Evolutionary conservation across 1,139 yeast genomes (phyloP).

Genomic region (Lodderomyces theae): DNA sequence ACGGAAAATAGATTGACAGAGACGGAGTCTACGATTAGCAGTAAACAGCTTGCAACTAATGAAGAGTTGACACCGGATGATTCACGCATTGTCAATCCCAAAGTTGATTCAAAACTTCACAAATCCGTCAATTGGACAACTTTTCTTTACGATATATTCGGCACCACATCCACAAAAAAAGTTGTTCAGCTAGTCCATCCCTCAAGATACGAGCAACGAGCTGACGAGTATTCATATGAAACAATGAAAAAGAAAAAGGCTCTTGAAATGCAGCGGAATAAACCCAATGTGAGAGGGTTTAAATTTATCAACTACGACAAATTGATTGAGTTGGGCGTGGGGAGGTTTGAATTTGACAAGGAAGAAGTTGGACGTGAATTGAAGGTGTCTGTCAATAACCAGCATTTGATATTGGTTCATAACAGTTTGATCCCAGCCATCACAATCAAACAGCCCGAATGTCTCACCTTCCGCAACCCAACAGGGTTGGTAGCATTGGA

Average conservation of each 20-base stretch:
- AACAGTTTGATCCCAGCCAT: neutral
- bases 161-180: neutral
- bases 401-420: slow-evolving; percentile 1
- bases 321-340: slow-evolving; percentile 4
- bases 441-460: neutral
- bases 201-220: neutral
- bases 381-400: neutral
- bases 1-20: no score
- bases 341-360: slow-evolving; percentile 2
- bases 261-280: neutral
- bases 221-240: neutral
- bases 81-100: neutral
- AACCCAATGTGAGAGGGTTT: slow-evolving; percentile 5
- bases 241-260: neutral
- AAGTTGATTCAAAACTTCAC: neutral
- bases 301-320: slow-evolving; percentile 8
- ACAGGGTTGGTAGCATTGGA: slow-evolving; percentile 7
- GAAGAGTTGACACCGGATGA: neutral
- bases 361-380: neutral
- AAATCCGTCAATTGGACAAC: slow-evolving; percentile 1
- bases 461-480: slow-evolving; percentile 7
- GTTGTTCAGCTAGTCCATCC: neutral
- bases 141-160: neutral
- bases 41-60: no score
- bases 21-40: no score